Evolutionary conservation across 2,329 filamentous ascomycete species (phyloP).

Genomic region (Ceratocystis eucalypticola): DNA sequence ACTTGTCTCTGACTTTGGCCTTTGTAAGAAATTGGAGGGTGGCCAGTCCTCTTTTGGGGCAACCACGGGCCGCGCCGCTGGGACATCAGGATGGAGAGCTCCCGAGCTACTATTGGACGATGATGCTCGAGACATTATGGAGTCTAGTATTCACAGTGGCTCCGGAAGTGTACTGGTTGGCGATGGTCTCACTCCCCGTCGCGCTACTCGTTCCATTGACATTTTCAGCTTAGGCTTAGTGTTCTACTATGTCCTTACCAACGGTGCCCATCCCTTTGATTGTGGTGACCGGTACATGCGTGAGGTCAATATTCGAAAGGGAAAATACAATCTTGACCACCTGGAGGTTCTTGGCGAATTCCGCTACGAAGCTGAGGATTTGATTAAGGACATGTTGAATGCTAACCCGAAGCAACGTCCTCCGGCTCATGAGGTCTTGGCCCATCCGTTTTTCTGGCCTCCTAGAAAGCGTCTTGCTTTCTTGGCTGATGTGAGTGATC

Average conservation of each 20-base stretch:
- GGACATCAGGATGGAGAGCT: conserved; percentile 91
- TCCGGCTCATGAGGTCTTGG: conserved; percentile 63
- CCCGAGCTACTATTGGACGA: conserved; percentile 82
- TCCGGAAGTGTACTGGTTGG: conserved; percentile 47
- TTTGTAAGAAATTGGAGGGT: conserved; percentile 93
- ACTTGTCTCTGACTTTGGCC: conserved; percentile 90
- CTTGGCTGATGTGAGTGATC: conserved; percentile 90
- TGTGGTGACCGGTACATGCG: conserved; percentile 89
- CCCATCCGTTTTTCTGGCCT: conserved; percentile 95
- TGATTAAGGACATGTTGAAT: conserved; percentile 67
- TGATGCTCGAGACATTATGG: conserved; percentile 36
- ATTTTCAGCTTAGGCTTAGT: conserved; percentile 95
- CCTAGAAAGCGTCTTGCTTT: conserved; percentile 80
- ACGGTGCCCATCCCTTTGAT: conserved; percentile 84
- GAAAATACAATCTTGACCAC: conserved; percentile 56
- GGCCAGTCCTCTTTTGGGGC: conserved; percentile 90
- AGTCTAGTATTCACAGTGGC: conserved; percentile 31
- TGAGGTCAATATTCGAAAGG: conserved; percentile 93
- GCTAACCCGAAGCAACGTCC: conserved; percentile 47
- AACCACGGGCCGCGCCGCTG: conserved; percentile 83
- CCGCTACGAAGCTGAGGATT: conserved; percentile 71
- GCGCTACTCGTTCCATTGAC: conserved; percentile 89
- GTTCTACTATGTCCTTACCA: conserved; percentile 97
- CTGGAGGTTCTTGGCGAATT: conserved; percentile 70
- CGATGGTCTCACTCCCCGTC: conserved; percentile 33